phyloP scores from a whole-genome alignment of 148 eudicot species.

The Polygonum aviculare region DNA sequence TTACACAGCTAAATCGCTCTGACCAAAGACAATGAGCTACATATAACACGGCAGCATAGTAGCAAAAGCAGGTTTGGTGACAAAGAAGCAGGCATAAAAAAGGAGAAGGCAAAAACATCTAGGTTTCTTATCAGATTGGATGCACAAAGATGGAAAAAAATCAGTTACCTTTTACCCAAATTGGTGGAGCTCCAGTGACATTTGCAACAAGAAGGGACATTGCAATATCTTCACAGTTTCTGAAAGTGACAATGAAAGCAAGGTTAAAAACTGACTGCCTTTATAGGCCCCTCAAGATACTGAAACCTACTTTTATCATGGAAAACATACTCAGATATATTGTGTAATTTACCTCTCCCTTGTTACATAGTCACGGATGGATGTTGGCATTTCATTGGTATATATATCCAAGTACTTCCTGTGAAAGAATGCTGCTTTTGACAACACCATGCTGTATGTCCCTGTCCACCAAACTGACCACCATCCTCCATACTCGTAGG shows the following conservation, averaged over 20 bases:
- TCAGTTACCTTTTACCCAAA: slow-evolving; percentile 69
- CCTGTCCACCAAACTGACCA: slow-evolving; percentile 91
- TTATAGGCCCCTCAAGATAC: background rate
- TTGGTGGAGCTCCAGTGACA: slow-evolving; percentile 56
- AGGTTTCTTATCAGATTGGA: background rate
- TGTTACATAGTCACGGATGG: slow-evolving; percentile 48
- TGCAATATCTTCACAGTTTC: slow-evolving; percentile 77
- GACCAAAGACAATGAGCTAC: background rate
- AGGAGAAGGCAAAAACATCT: background rate
- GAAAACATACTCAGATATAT: background rate
- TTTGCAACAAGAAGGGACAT: slow-evolving; percentile 78
- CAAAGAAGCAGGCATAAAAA: background rate
- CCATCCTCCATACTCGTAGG: slow-evolving; percentile 59
- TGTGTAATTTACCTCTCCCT: slow-evolving; percentile 36
- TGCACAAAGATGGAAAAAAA: background rate
- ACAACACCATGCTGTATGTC: slow-evolving; percentile 62
- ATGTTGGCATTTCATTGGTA: slow-evolving; percentile 50
- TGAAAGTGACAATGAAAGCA: slow-evolving; percentile 14
- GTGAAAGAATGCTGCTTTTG: slow-evolving; percentile 73
- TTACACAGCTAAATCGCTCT: background rate
- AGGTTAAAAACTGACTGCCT: background rate
- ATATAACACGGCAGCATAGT: background rate
- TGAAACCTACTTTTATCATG: background rate
- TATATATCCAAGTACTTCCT: slow-evolving; percentile 53
- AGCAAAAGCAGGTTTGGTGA: background rate